A percentile compares a stretch with the other conserved stretches of the same genome.
Conservation (phyloP, 441 rosid genomes). For the Croton laevigatus region DNA sequence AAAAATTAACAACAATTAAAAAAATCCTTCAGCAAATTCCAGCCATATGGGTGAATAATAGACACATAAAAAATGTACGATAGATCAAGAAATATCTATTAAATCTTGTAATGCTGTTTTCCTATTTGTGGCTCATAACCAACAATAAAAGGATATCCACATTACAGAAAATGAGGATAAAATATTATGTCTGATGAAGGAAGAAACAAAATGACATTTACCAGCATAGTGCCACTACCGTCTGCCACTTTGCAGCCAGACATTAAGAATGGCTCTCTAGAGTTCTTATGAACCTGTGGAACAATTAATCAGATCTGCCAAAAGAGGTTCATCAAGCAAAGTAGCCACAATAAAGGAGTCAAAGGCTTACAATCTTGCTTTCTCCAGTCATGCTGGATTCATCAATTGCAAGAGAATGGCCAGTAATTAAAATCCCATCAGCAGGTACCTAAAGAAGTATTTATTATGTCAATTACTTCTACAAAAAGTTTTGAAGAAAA, state of each 20-base stretch:
- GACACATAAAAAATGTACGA: not conserved
- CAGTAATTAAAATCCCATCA: conserved; percentile 78
- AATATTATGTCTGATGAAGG: not conserved
- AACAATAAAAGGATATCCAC: not conserved
- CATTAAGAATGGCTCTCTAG: conserved; percentile 79
- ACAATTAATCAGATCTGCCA: conserved; percentile 14
- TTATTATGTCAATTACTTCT: conserved; percentile 13
- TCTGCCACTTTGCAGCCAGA: conserved; percentile 99
- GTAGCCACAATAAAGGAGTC: conserved; percentile 11
- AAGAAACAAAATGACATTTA: conserved; percentile 25
- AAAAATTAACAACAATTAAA: not conserved
- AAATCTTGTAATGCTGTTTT: not conserved
- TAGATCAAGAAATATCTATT: not conserved
- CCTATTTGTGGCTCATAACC: not conserved
- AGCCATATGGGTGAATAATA: not conserved
- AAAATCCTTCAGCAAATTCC: not conserved
- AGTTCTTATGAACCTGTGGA: conserved; percentile 69
- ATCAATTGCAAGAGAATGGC: conserved; percentile 83
- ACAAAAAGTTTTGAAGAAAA: not conserved
- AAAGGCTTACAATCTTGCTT: conserved; percentile 74
- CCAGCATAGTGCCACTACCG: conserved; percentile 96
- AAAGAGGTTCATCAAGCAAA: conserved; percentile 4
- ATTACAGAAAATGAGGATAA: not conserved
- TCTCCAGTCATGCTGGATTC: conserved; percentile 99
- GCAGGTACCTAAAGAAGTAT: conserved; percentile 74